These are phyloP conservation scores for Mycena crocata DNA, from an alignment of 768 basidiomycete species.

Conservation along the genomic window DNA sequence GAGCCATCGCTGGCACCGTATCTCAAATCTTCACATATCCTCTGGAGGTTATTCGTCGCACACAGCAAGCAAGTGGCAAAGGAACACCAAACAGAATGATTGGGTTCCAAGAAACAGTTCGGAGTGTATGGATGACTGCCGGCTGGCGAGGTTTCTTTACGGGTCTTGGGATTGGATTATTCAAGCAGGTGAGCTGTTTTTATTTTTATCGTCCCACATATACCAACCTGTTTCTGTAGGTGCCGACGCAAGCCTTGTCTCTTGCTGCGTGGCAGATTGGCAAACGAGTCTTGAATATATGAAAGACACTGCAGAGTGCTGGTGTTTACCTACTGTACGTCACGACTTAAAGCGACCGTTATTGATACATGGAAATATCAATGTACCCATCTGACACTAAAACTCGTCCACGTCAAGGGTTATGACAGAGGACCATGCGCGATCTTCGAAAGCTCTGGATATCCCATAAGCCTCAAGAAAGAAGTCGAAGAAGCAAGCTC, in stretches of 20 bases:
- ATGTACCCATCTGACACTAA: slow-evolving; percentile 23
- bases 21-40: slow-evolving; percentile 41
- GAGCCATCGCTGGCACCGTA: slow-evolving; percentile 39
- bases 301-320: neutral
- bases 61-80: slow-evolving; percentile 42
- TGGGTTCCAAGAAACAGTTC: slow-evolving; percentile 38
- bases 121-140: slow-evolving; percentile 32
- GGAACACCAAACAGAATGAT: slow-evolving; percentile 37
- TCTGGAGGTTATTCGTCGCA: slow-evolving; percentile 41
- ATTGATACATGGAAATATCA: slow-evolving; percentile 7
- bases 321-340: too few species aligned
- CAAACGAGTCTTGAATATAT: slow-evolving; percentile 29
- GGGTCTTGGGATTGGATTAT: slow-evolving; percentile 39
- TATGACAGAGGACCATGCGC: slow-evolving; percentile 59
- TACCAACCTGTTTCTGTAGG: slow-evolving; percentile 4
- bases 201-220: neutral
- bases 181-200: slow-evolving; percentile 34
- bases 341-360: neutral
- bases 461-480: neutral
- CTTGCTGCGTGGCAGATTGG: slow-evolving; percentile 38
- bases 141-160: slow-evolving; percentile 43
- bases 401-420: slow-evolving; percentile 51
- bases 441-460: slow-evolving; percentile 56
- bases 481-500: neutral
- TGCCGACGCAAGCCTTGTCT: slow-evolving; percentile 42